Conservation (phyloP, 345 rosid genomes). For the Eutrema japonicum region DNA sequence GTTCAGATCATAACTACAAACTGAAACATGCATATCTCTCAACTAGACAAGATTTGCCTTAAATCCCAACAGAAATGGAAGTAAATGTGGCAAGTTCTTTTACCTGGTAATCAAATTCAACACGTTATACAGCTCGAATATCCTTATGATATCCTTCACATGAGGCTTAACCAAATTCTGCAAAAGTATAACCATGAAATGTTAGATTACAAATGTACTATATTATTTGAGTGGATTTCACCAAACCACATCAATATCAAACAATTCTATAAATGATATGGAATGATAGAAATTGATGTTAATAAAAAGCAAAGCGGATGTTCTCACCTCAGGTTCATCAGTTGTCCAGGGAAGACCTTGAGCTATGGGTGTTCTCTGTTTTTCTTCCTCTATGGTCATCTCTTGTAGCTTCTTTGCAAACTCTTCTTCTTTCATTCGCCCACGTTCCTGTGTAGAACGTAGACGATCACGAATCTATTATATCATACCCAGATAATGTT, state of each 20-base stretch:
- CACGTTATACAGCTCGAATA: constrained; percentile 78
- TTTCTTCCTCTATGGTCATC: constrained; percentile 69
- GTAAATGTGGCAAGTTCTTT: background rate
- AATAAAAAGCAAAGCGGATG: background rate
- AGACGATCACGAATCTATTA: background rate
- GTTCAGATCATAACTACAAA: constrained; percentile 9
- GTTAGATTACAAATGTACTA: no score
- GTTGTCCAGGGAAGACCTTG: constrained; percentile 98
- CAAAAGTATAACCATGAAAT: background rate
- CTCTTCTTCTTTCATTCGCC: constrained; percentile 82
- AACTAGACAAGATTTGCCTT: background rate
- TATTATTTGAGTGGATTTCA: background rate
- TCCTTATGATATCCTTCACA: constrained; percentile 79
- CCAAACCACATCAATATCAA: constrained; percentile 1
- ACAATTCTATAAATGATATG: background rate
- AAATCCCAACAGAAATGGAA: background rate
- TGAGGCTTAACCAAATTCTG: constrained; percentile 60
- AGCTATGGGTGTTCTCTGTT: constrained; percentile 71
- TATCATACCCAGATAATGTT: background rate
- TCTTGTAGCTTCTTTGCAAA: constrained; percentile 77
- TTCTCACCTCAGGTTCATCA: constrained; percentile 88
- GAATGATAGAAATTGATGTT: background rate
- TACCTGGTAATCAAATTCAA: constrained; percentile 90
- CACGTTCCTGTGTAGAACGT: constrained; percentile 65
- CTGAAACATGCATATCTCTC: constrained; percentile 8